Evolutionary conservation across 225 moss, liverwort and hornwort genomes (phyloP), one percentile per base, ranked within the genome.

Genomic region (Polytrichum formosum): DNA sequence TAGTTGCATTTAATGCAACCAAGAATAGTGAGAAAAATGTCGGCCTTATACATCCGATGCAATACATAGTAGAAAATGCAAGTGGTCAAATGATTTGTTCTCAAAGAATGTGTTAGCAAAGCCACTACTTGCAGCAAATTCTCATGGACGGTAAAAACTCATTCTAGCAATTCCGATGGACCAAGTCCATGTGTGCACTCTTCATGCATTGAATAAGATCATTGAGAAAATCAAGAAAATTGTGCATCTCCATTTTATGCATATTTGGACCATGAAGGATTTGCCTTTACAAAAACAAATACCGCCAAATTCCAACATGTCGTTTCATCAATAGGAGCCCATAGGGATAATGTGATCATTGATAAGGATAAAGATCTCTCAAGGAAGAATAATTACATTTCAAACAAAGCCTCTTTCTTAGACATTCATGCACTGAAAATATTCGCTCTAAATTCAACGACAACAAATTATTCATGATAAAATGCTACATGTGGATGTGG

Each of bases 171-270:
- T 67, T 5, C 33, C 33, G 1, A 20, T 67, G 46, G 67, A 67
- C 35, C 13, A 17, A 6, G 46, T 67, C 9, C 67, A 67, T 53
- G 21, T 67, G n/a, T 67, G 67, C 67, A 67, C 46, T 13, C 10
- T 67, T 21, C 67, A 67, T 28, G 35, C 67, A 37, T 28, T 46
- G 1, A 67, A 67, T 5, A 1, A 1, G 53, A 53, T 64, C 63
- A 64, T 64, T 64, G 63, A 64, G 19, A 64, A 64, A 28, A 26
- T 64, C 9, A n/a, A n/a, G n/a, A n/a, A n/a, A n/a, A n/a, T n/a
- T n/a, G 28, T 64, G 5, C 63, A 64, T 64, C 63, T 64, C 7
- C 63, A 64, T 7, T 27, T 64, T 28, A 27, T 27, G 28, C 28
- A 26, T 28, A 19, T 64, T 7, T 27, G 63, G 63, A 64, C 63